Percentiles rank a stretch among this genome's conserved stretches.
Conservation (phyloP, 305 asterid species). For the Petunia hybrid region DNA sequence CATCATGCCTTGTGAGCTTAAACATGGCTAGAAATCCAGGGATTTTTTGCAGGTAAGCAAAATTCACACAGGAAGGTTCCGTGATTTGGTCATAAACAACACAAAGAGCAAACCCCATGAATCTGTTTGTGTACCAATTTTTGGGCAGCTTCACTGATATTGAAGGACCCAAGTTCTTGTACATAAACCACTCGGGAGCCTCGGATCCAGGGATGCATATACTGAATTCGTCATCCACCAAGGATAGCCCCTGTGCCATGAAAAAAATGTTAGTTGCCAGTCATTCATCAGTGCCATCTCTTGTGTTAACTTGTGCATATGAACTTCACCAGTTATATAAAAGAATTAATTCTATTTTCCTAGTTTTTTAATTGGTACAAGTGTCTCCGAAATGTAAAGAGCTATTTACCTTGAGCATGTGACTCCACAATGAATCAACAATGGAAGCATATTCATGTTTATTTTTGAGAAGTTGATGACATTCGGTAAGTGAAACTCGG, state of each 20-base stretch:
- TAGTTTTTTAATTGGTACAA: neutral
- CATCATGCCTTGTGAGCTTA: neutral
- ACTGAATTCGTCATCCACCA: neutral
- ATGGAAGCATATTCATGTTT: neutral
- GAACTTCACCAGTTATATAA: neutral
- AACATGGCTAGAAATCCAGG: neutral
- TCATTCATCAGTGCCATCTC: too few species aligned
- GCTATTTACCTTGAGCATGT: slow-evolving; percentile 28
- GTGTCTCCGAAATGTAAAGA: neutral
- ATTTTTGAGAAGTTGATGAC: slow-evolving; percentile 7
- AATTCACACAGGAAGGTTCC: neutral
- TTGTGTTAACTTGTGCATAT: neutral
- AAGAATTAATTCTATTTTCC: neutral
- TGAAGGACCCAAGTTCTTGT: slow-evolving; percentile 22
- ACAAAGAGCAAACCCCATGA: slow-evolving; percentile 18
- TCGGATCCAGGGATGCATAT: slow-evolving; percentile 5
- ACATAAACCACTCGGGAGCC: slow-evolving; percentile 30
- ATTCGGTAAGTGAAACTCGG: slow-evolving; percentile 2
- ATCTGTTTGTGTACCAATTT: slow-evolving; percentile 6
- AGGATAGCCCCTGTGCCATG: neutral
- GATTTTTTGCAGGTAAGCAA: neutral
- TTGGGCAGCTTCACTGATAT: neutral
- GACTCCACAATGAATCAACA: neutral
- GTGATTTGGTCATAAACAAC: neutral
- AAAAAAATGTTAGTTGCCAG: neutral